Evolutionary conservation across 129 eudicot genomes (phyloP).

Genomic region (Centrapalus pauciflorus): DNA sequence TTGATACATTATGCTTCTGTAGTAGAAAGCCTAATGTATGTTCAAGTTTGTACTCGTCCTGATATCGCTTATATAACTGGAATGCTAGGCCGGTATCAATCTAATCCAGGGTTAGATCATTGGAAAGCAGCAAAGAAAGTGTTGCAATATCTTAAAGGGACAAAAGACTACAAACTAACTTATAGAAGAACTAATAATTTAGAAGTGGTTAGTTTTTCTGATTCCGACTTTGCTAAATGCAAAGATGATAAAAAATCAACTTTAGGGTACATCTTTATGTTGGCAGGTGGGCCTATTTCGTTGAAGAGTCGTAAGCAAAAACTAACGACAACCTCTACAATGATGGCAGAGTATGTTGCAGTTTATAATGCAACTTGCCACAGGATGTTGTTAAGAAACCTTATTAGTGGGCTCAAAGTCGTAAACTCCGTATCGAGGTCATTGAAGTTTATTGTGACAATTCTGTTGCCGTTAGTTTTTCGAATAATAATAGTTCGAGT

Average conservation of each 20-base stretch:
- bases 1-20: no score
- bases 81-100: background rate
- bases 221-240: background rate
- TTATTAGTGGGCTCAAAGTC: background rate
- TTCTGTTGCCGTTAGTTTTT: background rate
- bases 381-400: no score
- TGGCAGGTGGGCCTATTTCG: background rate
- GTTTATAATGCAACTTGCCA: background rate
- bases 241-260: background rate
- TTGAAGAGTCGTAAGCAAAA: no score
- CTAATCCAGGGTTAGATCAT: background rate
- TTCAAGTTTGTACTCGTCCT: no score
- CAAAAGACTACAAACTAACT: background rate
- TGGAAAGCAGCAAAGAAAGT: background rate
- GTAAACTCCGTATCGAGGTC: background rate
- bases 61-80: background rate
- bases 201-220: background rate
- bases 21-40: no score
- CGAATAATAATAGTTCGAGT: background rate
- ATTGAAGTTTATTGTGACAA: background rate
- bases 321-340: no score
- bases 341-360: background rate
- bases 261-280: background rate
- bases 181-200: background rate
- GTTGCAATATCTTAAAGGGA: background rate